Evolutionary conservation across 805 yeast genomes (phyloP), one percentile per base, ranked within the genome.

Genomic region (Zygosaccharomyces bisporus): DNA sequence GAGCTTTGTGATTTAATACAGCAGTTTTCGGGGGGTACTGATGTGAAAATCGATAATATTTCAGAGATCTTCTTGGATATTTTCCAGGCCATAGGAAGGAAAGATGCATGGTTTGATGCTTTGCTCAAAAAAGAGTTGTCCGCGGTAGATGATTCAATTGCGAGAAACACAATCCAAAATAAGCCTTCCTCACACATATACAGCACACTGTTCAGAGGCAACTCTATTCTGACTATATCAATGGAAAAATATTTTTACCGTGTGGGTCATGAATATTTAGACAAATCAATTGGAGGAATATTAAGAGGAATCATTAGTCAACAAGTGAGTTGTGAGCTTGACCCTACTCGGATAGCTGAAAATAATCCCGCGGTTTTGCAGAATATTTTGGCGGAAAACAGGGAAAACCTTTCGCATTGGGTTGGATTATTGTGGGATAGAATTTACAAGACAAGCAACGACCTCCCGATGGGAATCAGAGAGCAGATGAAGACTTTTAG

Each of bases 181-280:
- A 64, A 50, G 9, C 45, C 56, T 13, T 54, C 60, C 2, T 45
- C 51, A 6, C 60, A 58, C 70, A 34, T 79, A 3, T 74, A 77
- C 51, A 81, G 77, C 50, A 75, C 86, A 0, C 60, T 87, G 12
- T 91, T 91, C 57, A 73, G 99, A 53, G 96, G 96, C 0, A 85
- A 87, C 45, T 81, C 95, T 1, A 72, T 91, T 4, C 71, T 93
- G 48, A 82, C 96, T 0, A 86, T 86, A 59, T 74, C 95, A 0
- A 61, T 90, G 43, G 99, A 91, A 56, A 73, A 77, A 47, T 88
- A 80, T 58, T 81, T 85, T 59, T 72, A 83, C 32, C 69, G 91
- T 55, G 72, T 83, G 14, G 98, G 98, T 0, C 83, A 78, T 47
- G 89, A 83, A 47, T 87, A 86, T 57, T 61, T 93, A 25, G 84